phyloP scores from a whole-genome alignment of 1,284 basidiomycete genomes.

The Volvariella surrecta region DNA sequence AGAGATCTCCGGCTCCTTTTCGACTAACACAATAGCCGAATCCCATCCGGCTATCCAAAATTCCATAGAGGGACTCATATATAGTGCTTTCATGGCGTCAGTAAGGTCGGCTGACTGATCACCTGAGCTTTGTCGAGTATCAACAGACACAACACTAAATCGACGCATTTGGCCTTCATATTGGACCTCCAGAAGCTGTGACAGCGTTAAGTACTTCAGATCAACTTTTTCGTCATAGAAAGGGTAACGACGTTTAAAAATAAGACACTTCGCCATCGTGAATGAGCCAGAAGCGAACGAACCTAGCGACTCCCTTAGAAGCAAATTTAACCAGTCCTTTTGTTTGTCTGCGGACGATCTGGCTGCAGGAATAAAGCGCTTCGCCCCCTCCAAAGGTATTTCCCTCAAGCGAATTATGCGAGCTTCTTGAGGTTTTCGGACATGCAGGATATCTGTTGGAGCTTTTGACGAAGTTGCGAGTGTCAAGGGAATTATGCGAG shows the following conservation, averaged over 20 bases:
- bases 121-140: background rate
- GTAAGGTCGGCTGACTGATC: constrained; percentile 24
- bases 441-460: constrained; percentile 36
- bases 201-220: constrained; percentile 58
- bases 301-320: constrained; percentile 59
- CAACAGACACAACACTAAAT: constrained; percentile 43
- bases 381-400: constrained; percentile 16
- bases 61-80: constrained; percentile 20
- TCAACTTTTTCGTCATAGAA: constrained; percentile 42
- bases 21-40: constrained; percentile 1
- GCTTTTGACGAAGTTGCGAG: constrained; percentile 24
- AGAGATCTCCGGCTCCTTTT: constrained; percentile 2
- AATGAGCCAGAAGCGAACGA: constrained; percentile 14
- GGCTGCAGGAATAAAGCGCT: constrained; percentile 7
- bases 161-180: constrained; percentile 54
- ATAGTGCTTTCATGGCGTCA: constrained; percentile 31
- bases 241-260: constrained; percentile 10
- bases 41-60: constrained; percentile 6
- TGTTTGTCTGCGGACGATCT: constrained; percentile 12
- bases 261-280: constrained; percentile 4
- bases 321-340: constrained; percentile 58
- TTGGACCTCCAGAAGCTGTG: constrained; percentile 51
- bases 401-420: constrained; percentile 44
- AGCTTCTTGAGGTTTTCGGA: constrained; percentile 41
- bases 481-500: constrained; percentile 41